Base-by-base conservation (phyloP, 2,329 filamentous ascomycete genomes). In the Onygenales sp. region DNA sequence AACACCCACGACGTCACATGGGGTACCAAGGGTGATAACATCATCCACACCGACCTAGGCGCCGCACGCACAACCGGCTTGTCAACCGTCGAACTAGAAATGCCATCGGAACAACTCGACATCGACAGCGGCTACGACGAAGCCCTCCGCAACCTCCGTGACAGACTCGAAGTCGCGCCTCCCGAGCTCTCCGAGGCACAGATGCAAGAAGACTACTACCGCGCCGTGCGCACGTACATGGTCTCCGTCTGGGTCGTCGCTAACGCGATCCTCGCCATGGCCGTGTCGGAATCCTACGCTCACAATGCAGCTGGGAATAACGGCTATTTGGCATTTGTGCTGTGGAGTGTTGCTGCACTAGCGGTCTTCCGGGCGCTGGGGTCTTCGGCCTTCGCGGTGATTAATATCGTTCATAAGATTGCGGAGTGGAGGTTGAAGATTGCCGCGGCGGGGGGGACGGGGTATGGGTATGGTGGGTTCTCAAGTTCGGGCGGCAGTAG, bases 1-100 rank as follows among this genome's bases (percentile, higher is more conserved):
- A 98, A 98, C 75, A 95, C 92, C 0, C 93, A 98, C 80, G 93
- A 98, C 68, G 90, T 98, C 17, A 95, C 91, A 0, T 98, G 93
- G 93, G 93, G 93, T 44, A 98, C 93, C 45, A 98, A 98, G 74
- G 93, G 93, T 54, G 93, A 98, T 78, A 98, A 98, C 70, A 84
- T 95, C 38, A 85, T 93, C 63, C 86, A 89, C 70, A 96, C 87
- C 7, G 94, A 98, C 67, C 83, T 98, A 0, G 93, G 93, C 54
- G 84, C 87, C 5, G 93, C 94, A 10, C 82, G 87, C 6, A 84
- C 84, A 49, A 84, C 87, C 59, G 87, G 86, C 53, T 81, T 81
- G 47, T 80, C 85, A 55, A 89, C 86, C 0, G 93, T 98, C 63
- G 89, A 96, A 69, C 79, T 98, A 5, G 93, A 98, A 66, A 98